Conservation (phyloP, 2,329 filamentous ascomycete species). For the Cladophialophora psammophila region DNA sequence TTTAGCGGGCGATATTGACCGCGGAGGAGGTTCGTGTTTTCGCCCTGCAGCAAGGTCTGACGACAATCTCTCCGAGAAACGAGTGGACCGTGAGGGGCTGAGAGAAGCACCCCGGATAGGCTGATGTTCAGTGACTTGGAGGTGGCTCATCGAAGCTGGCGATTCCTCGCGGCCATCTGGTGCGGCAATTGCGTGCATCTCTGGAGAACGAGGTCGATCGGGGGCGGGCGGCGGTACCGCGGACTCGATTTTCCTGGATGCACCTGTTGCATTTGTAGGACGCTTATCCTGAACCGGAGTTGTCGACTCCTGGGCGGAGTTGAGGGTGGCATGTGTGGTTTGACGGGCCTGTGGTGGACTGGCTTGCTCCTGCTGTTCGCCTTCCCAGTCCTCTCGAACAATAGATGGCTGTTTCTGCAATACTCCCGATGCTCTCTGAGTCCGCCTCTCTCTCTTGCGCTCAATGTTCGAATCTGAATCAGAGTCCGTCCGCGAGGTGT, state of each 20-base stretch:
- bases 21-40: constrained; percentile 64
- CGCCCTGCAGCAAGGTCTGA: constrained; percentile 56
- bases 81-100: constrained; percentile 64
- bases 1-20: constrained; percentile 68
- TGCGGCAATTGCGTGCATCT: constrained; percentile 7
- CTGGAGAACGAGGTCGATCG: constrained; percentile 17
- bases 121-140: constrained; percentile 26
- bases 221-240: constrained; percentile 11
- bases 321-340: not conserved
- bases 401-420: constrained; percentile 50
- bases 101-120: constrained; percentile 48
- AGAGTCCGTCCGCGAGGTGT: constrained; percentile 37
- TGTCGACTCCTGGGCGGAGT: not conserved
- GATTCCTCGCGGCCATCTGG: constrained; percentile 14
- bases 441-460: constrained; percentile 36
- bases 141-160: constrained; percentile 14
- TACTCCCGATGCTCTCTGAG: constrained; percentile 41
- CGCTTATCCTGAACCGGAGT: constrained; percentile 22
- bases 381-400: constrained; percentile 52
- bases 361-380: constrained; percentile 46
- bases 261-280: constrained; percentile 37
- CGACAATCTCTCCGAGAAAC: constrained; percentile 62
- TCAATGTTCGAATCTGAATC: constrained; percentile 44
- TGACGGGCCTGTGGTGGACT: constrained; percentile 13
- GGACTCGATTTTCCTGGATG: constrained; percentile 40